Percentiles rank a stretch among this genome's conserved stretches.
phyloP scores from a whole-genome alignment of 2,329 filamentous ascomycete genomes.

The Ceratocystis huliohia region DNA sequence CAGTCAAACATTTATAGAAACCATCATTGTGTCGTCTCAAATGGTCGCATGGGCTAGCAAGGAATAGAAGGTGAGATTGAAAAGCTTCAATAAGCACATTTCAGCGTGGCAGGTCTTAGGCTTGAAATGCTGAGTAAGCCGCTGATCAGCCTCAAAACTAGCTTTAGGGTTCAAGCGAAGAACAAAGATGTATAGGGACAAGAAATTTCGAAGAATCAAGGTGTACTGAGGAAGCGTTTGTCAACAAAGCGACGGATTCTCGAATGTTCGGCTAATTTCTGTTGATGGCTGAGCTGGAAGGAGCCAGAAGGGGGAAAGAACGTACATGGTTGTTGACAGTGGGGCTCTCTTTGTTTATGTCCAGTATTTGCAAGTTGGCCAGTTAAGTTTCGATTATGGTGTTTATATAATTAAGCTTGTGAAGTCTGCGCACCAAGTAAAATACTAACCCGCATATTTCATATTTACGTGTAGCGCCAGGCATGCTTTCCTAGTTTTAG shows the following conservation, averaged over 20 bases:
- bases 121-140: background rate
- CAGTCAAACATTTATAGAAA: background rate
- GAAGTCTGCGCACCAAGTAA: no score
- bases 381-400: background rate
- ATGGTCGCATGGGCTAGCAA: background rate
- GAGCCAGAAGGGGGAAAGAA: background rate
- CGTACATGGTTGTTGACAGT: background rate
- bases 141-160: background rate
- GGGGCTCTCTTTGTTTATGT: background rate
- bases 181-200: background rate
- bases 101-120: no score
- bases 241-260: slow-evolving; percentile 13
- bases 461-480: background rate
- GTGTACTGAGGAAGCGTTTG: background rate
- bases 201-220: slow-evolving; percentile 10
- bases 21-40: background rate
- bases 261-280: slow-evolving; percentile 14
- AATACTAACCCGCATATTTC: no score
- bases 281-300: background rate
- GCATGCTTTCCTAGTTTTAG: background rate
- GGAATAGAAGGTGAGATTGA: background rate
- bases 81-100: no score
- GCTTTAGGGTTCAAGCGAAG: background rate
- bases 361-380: background rate
- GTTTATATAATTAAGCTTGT: no score